A percentile compares a stretch with the other conserved stretches of the same genome.
Conservation (phyloP, 2,329 filamentous ascomycete genomes). For the Cladosporium cucumerinum region DNA sequence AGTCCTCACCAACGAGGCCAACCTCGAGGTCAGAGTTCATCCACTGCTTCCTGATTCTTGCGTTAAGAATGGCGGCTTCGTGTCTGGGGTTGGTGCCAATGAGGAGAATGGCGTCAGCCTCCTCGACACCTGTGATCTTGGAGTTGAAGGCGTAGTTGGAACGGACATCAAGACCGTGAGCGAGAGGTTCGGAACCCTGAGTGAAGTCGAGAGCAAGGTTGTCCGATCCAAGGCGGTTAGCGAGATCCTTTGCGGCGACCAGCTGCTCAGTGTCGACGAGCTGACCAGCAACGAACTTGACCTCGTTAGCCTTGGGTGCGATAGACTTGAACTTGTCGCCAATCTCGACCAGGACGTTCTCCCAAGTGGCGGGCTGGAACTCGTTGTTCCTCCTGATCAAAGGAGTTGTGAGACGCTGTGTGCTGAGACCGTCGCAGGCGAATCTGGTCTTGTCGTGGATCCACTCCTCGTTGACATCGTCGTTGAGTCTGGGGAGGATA, state of each 20-base stretch:
- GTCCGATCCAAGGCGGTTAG: conserved; percentile 93
- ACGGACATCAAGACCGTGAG: conserved; percentile 89
- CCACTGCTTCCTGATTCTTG: conserved; percentile 97
- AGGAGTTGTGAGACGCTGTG: conserved; percentile 89
- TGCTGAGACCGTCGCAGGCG: conserved; percentile 93
- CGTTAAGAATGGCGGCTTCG: conserved; percentile 92
- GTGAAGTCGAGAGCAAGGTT: conserved; percentile 92
- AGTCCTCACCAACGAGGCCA: conserved; percentile 84
- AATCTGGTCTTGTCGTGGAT: conserved; percentile 98
- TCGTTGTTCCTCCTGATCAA: conserved; percentile 83
- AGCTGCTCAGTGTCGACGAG: conserved; percentile 89
- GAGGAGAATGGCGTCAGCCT: conserved; percentile 86
- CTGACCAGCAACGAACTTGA: conserved; percentile 91
- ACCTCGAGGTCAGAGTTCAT: conserved; percentile 91
- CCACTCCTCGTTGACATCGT: conserved; percentile 99
- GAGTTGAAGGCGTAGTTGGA: conserved; percentile 98
- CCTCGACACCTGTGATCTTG: conserved; percentile 86
- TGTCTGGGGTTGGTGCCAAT: conserved; percentile 93
- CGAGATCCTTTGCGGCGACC: conserved; percentile 94
- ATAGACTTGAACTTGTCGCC: conserved; percentile 74
- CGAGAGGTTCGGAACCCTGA: conserved; percentile 74
- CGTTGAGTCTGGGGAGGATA: conserved; percentile 85
- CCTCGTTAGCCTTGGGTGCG: conserved; percentile 83
- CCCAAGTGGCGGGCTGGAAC: conserved; percentile 91
- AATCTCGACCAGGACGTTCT: conserved; percentile 89